phyloP scores from a whole-genome alignment of 176 grass and related monocot species.

The Dactylis glomerata region DNA sequence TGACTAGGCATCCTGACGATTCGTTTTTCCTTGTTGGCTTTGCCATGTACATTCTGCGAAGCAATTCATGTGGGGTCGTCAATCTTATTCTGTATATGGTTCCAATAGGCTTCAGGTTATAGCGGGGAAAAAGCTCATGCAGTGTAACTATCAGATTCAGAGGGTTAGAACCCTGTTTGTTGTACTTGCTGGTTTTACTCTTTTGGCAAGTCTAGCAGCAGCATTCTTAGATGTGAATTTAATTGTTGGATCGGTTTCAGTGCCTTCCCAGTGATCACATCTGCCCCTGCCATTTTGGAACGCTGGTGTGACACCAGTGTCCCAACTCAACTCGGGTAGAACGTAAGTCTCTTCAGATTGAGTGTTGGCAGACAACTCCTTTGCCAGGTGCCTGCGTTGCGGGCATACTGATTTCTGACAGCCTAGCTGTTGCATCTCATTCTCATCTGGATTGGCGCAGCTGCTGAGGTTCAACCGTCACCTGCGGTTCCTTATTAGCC shows the following conservation, averaged over 20 bases:
- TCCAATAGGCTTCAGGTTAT: slow-evolving; percentile 20
- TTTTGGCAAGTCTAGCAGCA: slow-evolving; percentile 9
- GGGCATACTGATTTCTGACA: not conserved
- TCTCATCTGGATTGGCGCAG: not conserved
- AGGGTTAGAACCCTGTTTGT: not conserved
- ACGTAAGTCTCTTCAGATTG: not conserved
- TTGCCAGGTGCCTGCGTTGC: not conserved
- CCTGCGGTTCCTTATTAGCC: too few species aligned
- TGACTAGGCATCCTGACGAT: slow-evolving; percentile 20
- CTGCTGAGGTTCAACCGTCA: too few species aligned
- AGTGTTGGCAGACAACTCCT: not conserved
- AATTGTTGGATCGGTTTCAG: not conserved
- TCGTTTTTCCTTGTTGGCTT: not conserved
- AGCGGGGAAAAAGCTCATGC: slow-evolving; percentile 10
- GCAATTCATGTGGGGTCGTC: not conserved
- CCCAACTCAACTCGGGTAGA: too few species aligned
- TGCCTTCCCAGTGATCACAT: not conserved
- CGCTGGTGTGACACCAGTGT: not conserved
- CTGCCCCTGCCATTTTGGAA: not conserved
- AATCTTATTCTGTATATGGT: slow-evolving; percentile 34
- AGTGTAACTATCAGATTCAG: not conserved
- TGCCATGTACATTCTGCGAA: slow-evolving; percentile 24
- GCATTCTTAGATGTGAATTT: not conserved
- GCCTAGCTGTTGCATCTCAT: not conserved
- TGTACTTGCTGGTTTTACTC: not conserved